Conservation (phyloP, 1,139 yeast genomes). For the Geotrichum australiense region DNA sequence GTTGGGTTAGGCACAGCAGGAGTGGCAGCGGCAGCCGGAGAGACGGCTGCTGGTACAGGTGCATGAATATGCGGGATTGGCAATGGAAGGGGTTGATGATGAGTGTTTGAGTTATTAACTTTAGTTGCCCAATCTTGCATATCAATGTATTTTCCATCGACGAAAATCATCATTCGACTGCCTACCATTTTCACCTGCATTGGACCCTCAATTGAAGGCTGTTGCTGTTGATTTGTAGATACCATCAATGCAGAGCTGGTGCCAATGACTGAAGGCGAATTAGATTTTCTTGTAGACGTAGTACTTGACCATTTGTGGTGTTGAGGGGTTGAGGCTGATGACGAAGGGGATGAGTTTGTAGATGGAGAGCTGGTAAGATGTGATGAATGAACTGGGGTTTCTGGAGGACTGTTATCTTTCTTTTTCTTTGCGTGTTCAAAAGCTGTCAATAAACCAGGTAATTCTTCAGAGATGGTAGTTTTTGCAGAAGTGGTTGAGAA, state of each 20-base stretch:
- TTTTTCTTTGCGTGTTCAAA: constrained; percentile 25
- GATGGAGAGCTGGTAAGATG: constrained; percentile 3
- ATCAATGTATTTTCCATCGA: constrained; percentile 26
- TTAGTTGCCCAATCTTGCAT: constrained; percentile 33
- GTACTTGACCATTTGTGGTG: constrained; percentile 12
- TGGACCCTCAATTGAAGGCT: constrained; percentile 9
- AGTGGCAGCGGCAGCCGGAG: constrained; percentile 1
- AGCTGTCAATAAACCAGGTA: constrained; percentile 28
- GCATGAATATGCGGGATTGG: constrained; percentile 6
- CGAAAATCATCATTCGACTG: constrained; percentile 31
- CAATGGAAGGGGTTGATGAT: constrained; percentile 6
- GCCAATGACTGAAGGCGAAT: constrained; percentile 7
- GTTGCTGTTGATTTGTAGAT: constrained; percentile 2
- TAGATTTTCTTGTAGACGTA: constrained; percentile 7
- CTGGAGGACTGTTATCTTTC: constrained; percentile 19
- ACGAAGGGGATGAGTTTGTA: constrained; percentile 3
- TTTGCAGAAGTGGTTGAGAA: constrained; percentile 19
- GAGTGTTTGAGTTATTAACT: constrained; percentile 18
- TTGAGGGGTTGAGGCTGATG: constrained; percentile 6
- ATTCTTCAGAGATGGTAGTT: constrained; percentile 27
- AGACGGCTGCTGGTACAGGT: not conserved
- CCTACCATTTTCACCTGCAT: constrained; percentile 29
- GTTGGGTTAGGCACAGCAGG: too few species aligned
- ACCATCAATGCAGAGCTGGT: constrained; percentile 4
- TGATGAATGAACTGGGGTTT: constrained; percentile 10